Conservation (phyloP, 2,329 filamentous ascomycete genomes). For the Aureobasidium leucospermi region DNA sequence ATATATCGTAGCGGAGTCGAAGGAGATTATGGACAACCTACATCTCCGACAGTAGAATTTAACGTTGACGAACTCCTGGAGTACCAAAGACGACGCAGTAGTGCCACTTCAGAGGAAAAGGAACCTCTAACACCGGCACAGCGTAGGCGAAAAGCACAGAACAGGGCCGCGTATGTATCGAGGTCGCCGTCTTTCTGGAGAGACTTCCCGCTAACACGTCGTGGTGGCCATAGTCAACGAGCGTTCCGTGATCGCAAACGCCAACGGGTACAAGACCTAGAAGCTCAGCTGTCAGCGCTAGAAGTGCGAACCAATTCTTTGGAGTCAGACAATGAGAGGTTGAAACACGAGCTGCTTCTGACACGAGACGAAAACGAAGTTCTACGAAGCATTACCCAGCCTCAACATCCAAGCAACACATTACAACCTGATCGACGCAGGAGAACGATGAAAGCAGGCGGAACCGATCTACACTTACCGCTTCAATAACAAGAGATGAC, state of each 20-base stretch:
- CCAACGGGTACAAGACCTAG: conserved; percentile 85
- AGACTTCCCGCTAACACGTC: conserved; percentile 2
- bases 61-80: conserved; percentile 12
- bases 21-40: not conserved
- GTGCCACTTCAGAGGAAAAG: conserved; percentile 40
- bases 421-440: not conserved
- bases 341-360: conserved; percentile 77
- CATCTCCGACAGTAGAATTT: not conserved
- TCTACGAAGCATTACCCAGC: conserved; percentile 33
- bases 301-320: conserved; percentile 67
- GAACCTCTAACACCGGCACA: conserved; percentile 39
- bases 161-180: conserved; percentile 60
- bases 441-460: not conserved
- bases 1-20: not conserved
- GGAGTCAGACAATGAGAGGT: conserved; percentile 74
- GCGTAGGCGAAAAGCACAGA: conserved; percentile 61
- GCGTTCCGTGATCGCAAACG: conserved; percentile 96
- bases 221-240: conserved; percentile 60
- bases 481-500: not conserved
- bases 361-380: conserved; percentile 89
- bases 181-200: not conserved
- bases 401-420: not conserved
- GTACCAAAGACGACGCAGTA: conserved; percentile 1
- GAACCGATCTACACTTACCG: not conserved
- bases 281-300: conserved; percentile 71